Evolutionary conservation across 2,329 filamentous ascomycete genomes (phyloP), one percentile per base, ranked within the genome.

Genomic region (Acephala macrosclerotiorum): DNA sequence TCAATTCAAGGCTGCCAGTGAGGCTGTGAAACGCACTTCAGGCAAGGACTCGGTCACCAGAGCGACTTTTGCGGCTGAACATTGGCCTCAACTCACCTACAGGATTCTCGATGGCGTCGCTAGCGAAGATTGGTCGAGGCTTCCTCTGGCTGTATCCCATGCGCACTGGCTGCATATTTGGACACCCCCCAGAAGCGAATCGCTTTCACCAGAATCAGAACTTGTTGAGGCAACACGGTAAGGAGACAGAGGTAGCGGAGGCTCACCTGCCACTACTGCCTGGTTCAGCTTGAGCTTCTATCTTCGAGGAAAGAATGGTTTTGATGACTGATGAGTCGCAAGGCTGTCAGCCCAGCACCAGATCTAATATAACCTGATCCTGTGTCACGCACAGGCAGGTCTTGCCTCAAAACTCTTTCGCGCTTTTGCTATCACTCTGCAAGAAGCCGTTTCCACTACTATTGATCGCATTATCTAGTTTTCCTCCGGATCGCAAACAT

Each of bases 201-300:
- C 36, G 55, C 61, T 35, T 29, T 12, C 49, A 14, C 22, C 25
- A 53, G 26, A 26, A 3, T 16, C 49, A 53, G 57, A 57, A 33
- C 42, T 49, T 55, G 49, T 42, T 58, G 55, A 61, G 58, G 55
- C 60, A 64, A 60, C 42, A 60, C 58, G 65, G 58, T 56, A 38
- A 59, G 56, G 36, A 29, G 49, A 26, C 12, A 36, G 47, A 64
- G 47, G 53, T 18, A 33, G 36, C 58, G 33, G 62, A 65, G 49
- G 61, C 61, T 64, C 59, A 36, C 33, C 14, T 38, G 35, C 33
- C 58, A 56, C 57, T 38, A 45, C 57, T 59, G 57, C 49, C 49
- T 53, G 49, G 49, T 53, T n/a, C 26, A 53, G 25, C 25, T 18
- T 16, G 25, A 49, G n/a, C 14, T 7, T 22, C 9, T 22, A 53